Conservation (phyloP, 192 early-diverging fungal genomes). For the Backusella westeae region DNA sequence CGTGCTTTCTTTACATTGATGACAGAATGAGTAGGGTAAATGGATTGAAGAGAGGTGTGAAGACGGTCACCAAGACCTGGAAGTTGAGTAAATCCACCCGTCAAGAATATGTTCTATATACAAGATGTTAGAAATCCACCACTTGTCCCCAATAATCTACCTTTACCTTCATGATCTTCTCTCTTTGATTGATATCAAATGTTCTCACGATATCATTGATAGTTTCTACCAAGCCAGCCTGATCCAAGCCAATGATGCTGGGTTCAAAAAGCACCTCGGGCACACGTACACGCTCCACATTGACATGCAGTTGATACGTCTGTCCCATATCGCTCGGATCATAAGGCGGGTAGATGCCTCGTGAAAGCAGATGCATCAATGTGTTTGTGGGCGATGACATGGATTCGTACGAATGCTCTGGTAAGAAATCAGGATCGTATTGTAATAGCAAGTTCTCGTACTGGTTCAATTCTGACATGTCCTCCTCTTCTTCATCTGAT, state of each 20-base stretch:
- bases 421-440: conserved; percentile 75
- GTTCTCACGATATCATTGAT: conserved; percentile 62
- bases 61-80: conserved; percentile 68
- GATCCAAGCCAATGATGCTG: conserved; percentile 79
- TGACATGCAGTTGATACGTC: conserved; percentile 82
- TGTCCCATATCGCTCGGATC: conserved; percentile 65
- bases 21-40: conserved; percentile 58
- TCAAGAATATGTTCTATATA: conserved; percentile 68
- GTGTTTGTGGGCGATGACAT: conserved; percentile 65
- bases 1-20: conserved; percentile 57
- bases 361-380: conserved; percentile 68
- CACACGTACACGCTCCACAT: conserved; percentile 87
- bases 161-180: conserved; percentile 52
- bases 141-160: neutral
- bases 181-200: conserved; percentile 43
- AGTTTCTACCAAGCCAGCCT: conserved; percentile 84
- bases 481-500: conserved; percentile 76
- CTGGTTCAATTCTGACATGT: conserved; percentile 62
- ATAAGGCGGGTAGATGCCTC: conserved; percentile 56
- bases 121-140: neutral
- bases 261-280: conserved; percentile 93
- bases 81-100: conserved; percentile 71
- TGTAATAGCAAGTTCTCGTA: conserved; percentile 69
- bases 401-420: conserved; percentile 67
- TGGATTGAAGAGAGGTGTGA: conserved; percentile 54